Conservation (phyloP, 164 flowering plant genomes). For the Cinnamomum chago region DNA sequence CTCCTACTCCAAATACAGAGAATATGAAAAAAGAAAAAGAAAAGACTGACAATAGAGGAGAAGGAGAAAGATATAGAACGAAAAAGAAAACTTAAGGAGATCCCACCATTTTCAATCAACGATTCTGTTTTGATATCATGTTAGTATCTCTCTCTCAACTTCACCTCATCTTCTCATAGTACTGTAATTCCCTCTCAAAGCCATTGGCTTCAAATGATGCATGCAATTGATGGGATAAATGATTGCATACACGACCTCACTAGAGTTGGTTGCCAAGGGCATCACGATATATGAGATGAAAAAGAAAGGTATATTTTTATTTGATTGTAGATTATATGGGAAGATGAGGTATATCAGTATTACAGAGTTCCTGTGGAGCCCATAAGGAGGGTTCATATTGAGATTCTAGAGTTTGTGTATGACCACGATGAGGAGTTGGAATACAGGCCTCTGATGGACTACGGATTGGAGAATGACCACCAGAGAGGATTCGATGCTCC, state of each 20-base stretch:
- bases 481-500: constrained; percentile 29
- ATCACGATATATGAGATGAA: constrained; percentile 83
- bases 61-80: no score
- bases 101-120: no score
- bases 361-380: constrained; percentile 59
- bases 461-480: constrained; percentile 66
- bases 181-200: no score
- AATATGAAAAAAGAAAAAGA: no score
- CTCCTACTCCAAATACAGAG: no score
- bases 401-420: constrained; percentile 60
- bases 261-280: constrained; percentile 89
- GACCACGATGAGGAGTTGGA: constrained; percentile 73
- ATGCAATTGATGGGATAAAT: constrained; percentile 22
- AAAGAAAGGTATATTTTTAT: constrained; percentile 60
- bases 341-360: constrained; percentile 65
- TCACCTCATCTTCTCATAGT: no score
- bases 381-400: constrained; percentile 46
- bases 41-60: no score
- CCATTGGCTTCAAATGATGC: no score
- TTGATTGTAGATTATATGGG: constrained; percentile 43
- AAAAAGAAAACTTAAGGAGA: no score
- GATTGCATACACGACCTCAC: constrained; percentile 81
- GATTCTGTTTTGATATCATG: no score
- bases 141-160: no score
- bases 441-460: constrained; percentile 58